Evolutionary conservation across 176 grass and related monocot species (phyloP), one percentile per base, ranked within the genome.

Genomic region (Phoenix dactylifera): DNA sequence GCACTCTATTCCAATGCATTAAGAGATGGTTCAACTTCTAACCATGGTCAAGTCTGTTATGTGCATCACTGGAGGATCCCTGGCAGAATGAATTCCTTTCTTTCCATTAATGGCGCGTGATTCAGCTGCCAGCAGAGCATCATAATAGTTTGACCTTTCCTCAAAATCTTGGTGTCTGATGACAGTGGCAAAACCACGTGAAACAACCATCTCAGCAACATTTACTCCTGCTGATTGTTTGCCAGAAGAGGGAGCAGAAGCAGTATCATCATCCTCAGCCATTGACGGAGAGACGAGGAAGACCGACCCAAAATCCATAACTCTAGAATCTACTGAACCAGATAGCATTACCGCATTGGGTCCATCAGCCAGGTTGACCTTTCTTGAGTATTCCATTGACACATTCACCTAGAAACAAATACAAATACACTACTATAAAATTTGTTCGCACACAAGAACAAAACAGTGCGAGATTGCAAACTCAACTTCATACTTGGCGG

Each of bases 361-460:
- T 65, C 82, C 87, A 66, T 91, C 84, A 49, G 73, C 14, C 17
- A 72, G 66, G 49, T 50, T 26, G 22, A 98, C 83, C 68, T 86
- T 98, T 74, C 93, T 77, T 69, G 93, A 89, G 50, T 98, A 98
- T 62, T 98, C 93, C 93, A 98, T 98, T 57, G 77, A 78, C 65
- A 98, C 93, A 30, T 76, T 80, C 18, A 92, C 93, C 93, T 98
- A 57, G 18, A 23, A 63, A 77, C 15, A 7, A 57, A 15, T 24
- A 52, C 28, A 30, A 28, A 30, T 30, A 30, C 28, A 73, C n/a
- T 30, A 49, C 9, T 3, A 44, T 44, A 44, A 44, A 44, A 44
- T 44, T 44, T 44, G 35, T 44, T 44, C 5, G 1, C 28, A 30
- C 5, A 25, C 24, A 25, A 25, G 5, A 30, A 30, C 9, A 44